A percentile compares a stretch with the other conserved stretches of the same genome.
These are phyloP conservation scores for Protomyces inouyei DNA, from an alignment of 1,139 yeast genomes.

Conservation along the genomic window DNA sequence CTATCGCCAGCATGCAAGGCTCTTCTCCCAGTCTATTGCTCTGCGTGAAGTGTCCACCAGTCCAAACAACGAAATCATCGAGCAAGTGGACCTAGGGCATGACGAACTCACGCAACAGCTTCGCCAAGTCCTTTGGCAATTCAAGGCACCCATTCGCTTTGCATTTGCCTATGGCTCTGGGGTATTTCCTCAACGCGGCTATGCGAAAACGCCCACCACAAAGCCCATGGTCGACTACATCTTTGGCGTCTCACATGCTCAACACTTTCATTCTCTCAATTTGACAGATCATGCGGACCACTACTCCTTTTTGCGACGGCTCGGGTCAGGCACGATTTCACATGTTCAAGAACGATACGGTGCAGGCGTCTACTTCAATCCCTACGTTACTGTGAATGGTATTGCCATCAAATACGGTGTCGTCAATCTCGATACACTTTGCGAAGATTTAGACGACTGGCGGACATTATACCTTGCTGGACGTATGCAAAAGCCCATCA, in stretches of 20 bases:
- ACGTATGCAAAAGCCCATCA: conserved; percentile 88
- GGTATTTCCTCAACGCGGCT: conserved; percentile 66
- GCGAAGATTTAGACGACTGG: conserved; percentile 76
- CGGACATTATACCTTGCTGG: conserved; percentile 83
- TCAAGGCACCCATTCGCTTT: conserved; percentile 63
- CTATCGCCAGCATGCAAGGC: too few species aligned
- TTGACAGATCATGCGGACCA: conserved; percentile 62
- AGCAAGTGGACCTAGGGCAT: conserved; percentile 34
- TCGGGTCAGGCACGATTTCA: conserved; percentile 60
- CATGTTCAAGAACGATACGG: conserved; percentile 61
- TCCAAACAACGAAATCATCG: neutral
- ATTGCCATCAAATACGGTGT: conserved; percentile 77
- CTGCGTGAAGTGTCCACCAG: too few species aligned
- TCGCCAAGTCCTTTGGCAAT: conserved; percentile 50
- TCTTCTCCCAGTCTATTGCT: too few species aligned
- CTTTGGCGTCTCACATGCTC: conserved; percentile 71
- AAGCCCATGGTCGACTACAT: conserved; percentile 80
- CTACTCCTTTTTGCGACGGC: conserved; percentile 60
- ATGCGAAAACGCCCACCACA: conserved; percentile 30
- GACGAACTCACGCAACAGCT: conserved; percentile 47
- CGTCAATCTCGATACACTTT: conserved; percentile 56
- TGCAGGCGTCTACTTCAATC: conserved; percentile 91
- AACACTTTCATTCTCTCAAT: conserved; percentile 70
- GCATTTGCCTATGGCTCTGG: conserved; percentile 96
- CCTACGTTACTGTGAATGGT: conserved; percentile 65